A percentile compares a stretch with the other conserved stretches of the same genome.
Evolutionary conservation across 176 grass and related monocot species (phyloP).

Genomic region (Rhynchospora tenuis): DNA sequence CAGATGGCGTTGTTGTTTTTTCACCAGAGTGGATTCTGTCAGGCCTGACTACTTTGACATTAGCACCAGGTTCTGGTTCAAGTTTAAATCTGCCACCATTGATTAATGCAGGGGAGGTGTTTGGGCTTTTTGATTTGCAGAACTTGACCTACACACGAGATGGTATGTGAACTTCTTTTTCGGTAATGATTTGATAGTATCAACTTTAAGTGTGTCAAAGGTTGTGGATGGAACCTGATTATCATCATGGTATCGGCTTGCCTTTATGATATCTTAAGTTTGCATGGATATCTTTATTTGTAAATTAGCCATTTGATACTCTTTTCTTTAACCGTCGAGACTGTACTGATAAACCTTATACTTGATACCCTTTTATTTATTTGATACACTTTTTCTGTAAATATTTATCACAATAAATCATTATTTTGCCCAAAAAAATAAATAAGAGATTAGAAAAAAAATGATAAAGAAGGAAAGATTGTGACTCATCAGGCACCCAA

Average conservation of each 20-base stretch:
- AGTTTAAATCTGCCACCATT: slow-evolving; percentile 52
- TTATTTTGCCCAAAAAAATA: background rate
- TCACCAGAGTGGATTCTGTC: slow-evolving; percentile 76
- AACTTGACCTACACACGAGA: slow-evolving; percentile 51
- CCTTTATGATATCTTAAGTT: no score
- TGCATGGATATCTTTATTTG: background rate
- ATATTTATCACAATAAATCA: background rate
- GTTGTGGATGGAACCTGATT: background rate
- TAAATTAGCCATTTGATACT: background rate
- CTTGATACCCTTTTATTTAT: no score
- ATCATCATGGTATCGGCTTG: no score
- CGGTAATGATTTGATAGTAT: background rate
- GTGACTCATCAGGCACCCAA: background rate
- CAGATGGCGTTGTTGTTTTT: slow-evolving; percentile 76
- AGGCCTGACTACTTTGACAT: slow-evolving; percentile 58
- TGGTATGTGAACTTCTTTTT: slow-evolving; percentile 36
- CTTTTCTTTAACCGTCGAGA: background rate
- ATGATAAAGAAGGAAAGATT: background rate
- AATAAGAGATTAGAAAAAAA: background rate
- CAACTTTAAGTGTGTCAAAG: background rate
- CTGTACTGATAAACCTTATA: no score
- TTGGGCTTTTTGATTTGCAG: slow-evolving; percentile 74
- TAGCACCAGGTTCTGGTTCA: slow-evolving; percentile 40
- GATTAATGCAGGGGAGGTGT: slow-evolving; percentile 91
- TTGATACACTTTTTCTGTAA: no score